phyloP scores from a whole-genome alignment of 129 eudicot species.

The Ambrosia artemisiifolia region DNA sequence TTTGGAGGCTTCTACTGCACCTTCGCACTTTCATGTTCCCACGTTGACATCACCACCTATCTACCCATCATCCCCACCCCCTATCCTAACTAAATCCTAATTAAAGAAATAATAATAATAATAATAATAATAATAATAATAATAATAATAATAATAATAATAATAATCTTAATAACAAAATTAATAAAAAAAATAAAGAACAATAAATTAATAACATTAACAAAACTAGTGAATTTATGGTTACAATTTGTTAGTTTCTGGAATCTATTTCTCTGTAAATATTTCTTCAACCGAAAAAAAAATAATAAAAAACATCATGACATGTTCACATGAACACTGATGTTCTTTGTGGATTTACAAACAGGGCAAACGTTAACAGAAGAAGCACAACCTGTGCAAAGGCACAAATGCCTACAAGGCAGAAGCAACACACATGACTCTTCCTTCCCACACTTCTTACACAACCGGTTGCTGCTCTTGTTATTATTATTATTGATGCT shows the following conservation, averaged over 20 bases:
- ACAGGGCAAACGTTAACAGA: conserved; percentile 65
- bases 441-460: conserved; percentile 62
- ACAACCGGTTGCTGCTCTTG: conserved; percentile 24
- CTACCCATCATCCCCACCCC: conserved; percentile 12
- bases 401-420: conserved; percentile 90
- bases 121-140: too few species aligned
- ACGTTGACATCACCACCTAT: conserved; percentile 46
- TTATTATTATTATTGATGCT: neutral
- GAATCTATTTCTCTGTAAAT: conserved; percentile 27
- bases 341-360: conserved; percentile 64
- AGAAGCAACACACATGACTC: conserved; percentile 75
- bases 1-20: conserved; percentile 35
- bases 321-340: conserved; percentile 80
- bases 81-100: neutral
- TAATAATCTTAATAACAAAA: neutral
- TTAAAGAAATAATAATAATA: neutral
- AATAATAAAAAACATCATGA: conserved; percentile 27
- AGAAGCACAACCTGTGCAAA: conserved; percentile 72
- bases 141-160: too few species aligned
- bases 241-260: conserved; percentile 31
- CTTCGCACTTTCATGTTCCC: conserved; percentile 42
- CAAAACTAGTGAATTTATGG: conserved; percentile 4
- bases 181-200: neutral
- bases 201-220: neutral
- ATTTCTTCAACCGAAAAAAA: too few species aligned